These are phyloP conservation scores for Oryza coarctata DNA, from an alignment of 176 grass and related monocot genomes.

Conservation along the genomic window DNA sequence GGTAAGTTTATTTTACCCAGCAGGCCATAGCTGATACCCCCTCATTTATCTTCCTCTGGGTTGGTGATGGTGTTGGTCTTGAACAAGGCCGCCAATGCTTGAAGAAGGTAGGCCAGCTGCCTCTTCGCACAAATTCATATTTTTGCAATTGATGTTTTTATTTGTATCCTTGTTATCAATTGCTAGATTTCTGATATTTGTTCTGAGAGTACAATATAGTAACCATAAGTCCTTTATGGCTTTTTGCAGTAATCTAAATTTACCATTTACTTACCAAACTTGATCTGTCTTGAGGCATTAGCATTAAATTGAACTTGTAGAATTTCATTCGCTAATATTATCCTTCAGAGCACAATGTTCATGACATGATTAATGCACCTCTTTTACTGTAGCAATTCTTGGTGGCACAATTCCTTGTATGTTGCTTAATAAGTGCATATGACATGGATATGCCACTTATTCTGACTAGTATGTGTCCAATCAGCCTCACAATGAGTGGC, in stretches of 20 bases:
- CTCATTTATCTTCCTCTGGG: constrained; percentile 90
- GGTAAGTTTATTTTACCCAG: background rate
- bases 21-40: constrained; percentile 85
- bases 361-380: constrained; percentile 12
- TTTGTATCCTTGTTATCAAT: background rate
- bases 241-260: background rate
- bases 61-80: constrained; percentile 80
- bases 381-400: background rate
- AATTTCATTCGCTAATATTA: background rate
- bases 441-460: background rate
- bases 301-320: background rate
- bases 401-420: background rate
- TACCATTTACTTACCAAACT: background rate
- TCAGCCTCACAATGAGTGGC: background rate
- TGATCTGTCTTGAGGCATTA: background rate
- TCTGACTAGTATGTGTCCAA: background rate
- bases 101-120: constrained; percentile 56
- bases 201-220: background rate
- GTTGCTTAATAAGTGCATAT: background rate
- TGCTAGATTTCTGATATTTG: background rate
- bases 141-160: background rate
- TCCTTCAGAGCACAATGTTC: background rate
- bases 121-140: background rate
- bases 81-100: constrained; percentile 74
- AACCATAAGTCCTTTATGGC: background rate